Base-by-base conservation (phyloP, 106 monocot genomes). In the Allium cepa region DNA sequence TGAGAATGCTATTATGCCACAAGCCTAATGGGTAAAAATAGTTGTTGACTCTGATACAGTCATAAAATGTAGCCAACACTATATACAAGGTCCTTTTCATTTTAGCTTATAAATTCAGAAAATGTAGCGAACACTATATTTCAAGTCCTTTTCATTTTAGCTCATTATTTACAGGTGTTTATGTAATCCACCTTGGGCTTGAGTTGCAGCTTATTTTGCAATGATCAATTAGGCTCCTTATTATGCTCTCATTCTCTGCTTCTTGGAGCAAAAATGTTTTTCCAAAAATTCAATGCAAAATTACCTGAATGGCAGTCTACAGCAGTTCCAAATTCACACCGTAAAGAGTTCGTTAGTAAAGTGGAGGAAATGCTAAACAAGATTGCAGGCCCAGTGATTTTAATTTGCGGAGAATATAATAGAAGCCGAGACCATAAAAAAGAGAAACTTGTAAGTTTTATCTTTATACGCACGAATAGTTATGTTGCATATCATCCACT, bases 191-290 rank as follows among this genome's bases (percentile, higher is more conserved):
- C 36, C 68, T 87, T 69, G 81, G 82, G 73, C 80, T 81, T 81
- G 88, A 65, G 59, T 76, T 88, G 83, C 94, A 95, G 94, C 87
- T 95, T 80, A 79, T 91, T 75, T 67, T 95, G 58, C 91, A 95
- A 63, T 91, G 82, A 80, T 79, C 80, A 8, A 70, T 83, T 2
- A 90, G 94, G 62, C 22, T 88, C 27, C 69, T 95, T 26, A 90
- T 95, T 71, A 59, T n/a, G n/a, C n/a, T n/a, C n/a, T 95, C 66
- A 79, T 91, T 61, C 83, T 77, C 26, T 95, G 83, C 67, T 91
- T 95, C 60, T 56, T 95, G 51, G 78, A 85, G 46, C 80, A 79
- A 26, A 75, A 81, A 53, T 69, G 65, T 52, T 91, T 85, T 73
- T 36, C 36, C 4, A 36, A 36, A 36, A 2, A 36, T 36, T 2